These are phyloP conservation scores for Phytophthora aleatoria DNA, from an alignment of 352 stramenopile genomes.

Conservation along the genomic window DNA sequence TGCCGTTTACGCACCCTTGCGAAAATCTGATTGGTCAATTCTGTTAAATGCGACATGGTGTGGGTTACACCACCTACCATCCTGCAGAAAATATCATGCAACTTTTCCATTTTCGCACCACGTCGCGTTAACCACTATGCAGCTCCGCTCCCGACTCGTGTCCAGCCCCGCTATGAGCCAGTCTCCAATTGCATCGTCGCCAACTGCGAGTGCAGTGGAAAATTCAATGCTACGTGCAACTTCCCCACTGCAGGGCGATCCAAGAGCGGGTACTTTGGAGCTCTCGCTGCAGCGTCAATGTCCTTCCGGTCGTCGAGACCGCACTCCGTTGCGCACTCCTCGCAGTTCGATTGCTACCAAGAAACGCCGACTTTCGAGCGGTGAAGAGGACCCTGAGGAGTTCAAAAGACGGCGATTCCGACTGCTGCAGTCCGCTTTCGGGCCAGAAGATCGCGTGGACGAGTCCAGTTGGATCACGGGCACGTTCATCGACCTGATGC, in stretches of 20 bases:
- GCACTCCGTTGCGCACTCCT: conserved; percentile 9
- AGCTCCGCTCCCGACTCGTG: conserved; percentile 21
- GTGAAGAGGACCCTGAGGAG: conserved; percentile 27
- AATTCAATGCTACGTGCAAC: not conserved
- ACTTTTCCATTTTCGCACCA: not conserved
- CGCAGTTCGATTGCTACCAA: conserved; percentile 8
- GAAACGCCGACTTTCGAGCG: conserved; percentile 18
- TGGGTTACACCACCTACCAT: conserved; percentile 4
- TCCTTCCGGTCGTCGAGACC: conserved; percentile 12
- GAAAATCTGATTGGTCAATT: conserved; percentile 2
- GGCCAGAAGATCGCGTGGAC: conserved; percentile 64
- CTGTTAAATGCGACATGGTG: conserved; percentile 1
- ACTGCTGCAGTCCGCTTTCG: conserved; percentile 62
- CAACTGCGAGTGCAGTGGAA: not conserved
- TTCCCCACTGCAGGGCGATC: not conserved
- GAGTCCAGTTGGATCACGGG: conserved; percentile 86
- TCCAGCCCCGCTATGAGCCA: not conserved
- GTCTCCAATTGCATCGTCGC: not conserved
- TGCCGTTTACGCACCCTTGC: not conserved
- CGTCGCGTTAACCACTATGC: conserved; percentile 13
- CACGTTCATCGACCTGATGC: conserved; percentile 85
- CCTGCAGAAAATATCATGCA: conserved; percentile 12
- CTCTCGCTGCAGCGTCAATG: conserved; percentile 7
- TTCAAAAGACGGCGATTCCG: conserved; percentile 21
- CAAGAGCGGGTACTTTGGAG: not conserved